Conservation (phyloP, 495 filamentous ascomycete species). For the Letharia columbiana region DNA sequence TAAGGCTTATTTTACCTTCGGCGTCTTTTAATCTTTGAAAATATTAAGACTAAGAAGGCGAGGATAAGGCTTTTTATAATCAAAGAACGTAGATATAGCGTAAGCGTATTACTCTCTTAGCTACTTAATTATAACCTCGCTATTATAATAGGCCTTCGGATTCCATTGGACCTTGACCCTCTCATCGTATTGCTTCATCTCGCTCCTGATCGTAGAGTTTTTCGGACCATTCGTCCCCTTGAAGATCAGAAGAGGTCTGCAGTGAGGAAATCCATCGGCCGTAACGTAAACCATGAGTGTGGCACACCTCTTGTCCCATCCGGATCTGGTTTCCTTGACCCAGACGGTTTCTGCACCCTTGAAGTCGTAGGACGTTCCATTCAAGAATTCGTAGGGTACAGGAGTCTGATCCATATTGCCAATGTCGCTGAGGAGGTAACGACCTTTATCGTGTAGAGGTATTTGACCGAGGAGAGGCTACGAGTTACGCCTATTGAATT, state of each 20-base stretch:
- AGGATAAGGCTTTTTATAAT: not conserved
- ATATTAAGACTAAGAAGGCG: not conserved
- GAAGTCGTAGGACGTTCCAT: not conserved
- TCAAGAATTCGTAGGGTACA: not conserved
- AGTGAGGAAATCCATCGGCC: not conserved
- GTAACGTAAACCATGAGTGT: not conserved
- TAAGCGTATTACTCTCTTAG: not conserved
- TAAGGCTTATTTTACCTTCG: not conserved
- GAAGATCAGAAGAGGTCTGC: not conserved
- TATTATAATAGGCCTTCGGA: not conserved
- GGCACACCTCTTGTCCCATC: not conserved
- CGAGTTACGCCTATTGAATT: no score
- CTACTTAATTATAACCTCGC: not conserved
- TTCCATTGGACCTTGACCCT: not conserved
- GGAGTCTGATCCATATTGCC: not conserved
- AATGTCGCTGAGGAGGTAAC: not conserved
- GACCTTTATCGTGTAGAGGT: no score
- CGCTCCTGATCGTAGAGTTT: not conserved
- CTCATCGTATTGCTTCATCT: not conserved
- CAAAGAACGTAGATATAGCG: not conserved
- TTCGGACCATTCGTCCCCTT: not conserved
- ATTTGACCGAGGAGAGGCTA: no score
- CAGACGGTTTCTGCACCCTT: not conserved
- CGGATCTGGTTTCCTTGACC: not conserved
- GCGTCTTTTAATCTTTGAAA: not conserved